phyloP scores from a whole-genome alignment of 2,329 filamentous ascomycete species.

The Venturia pyrina region DNA sequence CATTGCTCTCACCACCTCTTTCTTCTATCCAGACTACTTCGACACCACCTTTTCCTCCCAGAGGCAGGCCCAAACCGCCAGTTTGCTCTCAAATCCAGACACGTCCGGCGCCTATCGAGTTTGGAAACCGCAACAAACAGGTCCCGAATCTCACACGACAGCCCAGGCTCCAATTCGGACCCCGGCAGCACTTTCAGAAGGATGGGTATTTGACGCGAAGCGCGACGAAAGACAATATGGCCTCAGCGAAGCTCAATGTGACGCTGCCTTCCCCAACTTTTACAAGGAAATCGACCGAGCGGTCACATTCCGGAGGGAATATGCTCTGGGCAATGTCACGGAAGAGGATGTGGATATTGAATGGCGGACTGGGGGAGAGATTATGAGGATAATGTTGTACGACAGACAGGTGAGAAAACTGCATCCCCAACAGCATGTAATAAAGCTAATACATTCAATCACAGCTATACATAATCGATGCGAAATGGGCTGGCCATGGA shows the following conservation, averaged over 20 bases:
- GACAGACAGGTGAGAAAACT: slow-evolving; percentile 17
- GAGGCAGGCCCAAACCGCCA: not conserved
- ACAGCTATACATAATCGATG: slow-evolving; percentile 12
- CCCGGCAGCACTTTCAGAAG: not conserved
- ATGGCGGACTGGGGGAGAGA: slow-evolving; percentile 14
- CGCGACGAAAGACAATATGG: slow-evolving; percentile 19
- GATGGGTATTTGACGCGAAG: slow-evolving; percentile 10
- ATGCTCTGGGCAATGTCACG: slow-evolving; percentile 14
- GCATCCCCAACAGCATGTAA: not conserved
- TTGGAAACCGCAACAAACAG: not conserved
- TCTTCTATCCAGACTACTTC: slow-evolving; percentile 5
- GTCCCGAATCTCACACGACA: not conserved
- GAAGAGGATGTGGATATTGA: slow-evolving; percentile 19
- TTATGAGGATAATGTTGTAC: slow-evolving; percentile 21
- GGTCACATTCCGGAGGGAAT: slow-evolving; percentile 13
- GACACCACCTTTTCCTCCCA: not conserved
- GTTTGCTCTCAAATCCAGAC: not conserved
- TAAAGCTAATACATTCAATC: slow-evolving; percentile 17
- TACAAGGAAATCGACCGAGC: slow-evolving; percentile 21
- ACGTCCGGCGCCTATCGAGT: not conserved
- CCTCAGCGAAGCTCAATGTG: slow-evolving; percentile 18
- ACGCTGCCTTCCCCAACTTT: slow-evolving; percentile 18
- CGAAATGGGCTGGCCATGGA: slow-evolving; percentile 19
- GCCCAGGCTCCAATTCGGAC: not conserved
- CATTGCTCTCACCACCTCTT: not conserved